Base-by-base conservation (phyloP, 78 protist genomes). In the Speleostelium caveatum region DNA sequence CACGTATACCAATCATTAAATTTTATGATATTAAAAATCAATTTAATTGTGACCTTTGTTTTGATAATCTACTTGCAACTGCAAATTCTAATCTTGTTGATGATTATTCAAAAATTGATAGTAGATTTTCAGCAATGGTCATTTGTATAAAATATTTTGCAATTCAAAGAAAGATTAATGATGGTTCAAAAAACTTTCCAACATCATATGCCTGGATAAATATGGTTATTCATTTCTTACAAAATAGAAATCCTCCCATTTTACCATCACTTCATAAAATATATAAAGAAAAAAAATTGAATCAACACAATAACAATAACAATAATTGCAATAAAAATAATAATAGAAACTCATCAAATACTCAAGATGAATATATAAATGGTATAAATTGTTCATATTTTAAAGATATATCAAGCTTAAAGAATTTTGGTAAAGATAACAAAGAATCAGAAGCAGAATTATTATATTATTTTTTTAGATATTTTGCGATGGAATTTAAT, bases 161-260 rank as follows among this genome's bases (percentile, higher is more conserved):
- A 30, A 33, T 42, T 19, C 14, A 22, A 21, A 62, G 73, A 65
- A 32, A 32, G 19, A 45, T 66, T 10, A 49, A 33, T 17, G 63
- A 30, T 21, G 74, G 61, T 32, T 21, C 58, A n/a, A 38, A 49
- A 14, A n/a, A n/a, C n/a, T 35, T 58, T 17, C 32, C 58, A 35
- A 58, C 24, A 26, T 77, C 63, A 22, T 77, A 49, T 21, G 8
- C 33, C 3, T 73, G 30, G 26, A 60, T 49, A 16, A 65, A 51
- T 36, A 65, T 77, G 74, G 39, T 77, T 22, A 77, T 77, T 36
- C 73, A 77, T n/a, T 77, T 49, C 38, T 21, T 77, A 3, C 87
- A 77, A 51, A 7, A 5, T 17, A 30, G 41, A 17, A 38, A 39
- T 10, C 2, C 38, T 0, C 42, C 36, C 3, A 49, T 77, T 2